Evolutionary conservation across 1,284 basidiomycete species (phyloP).

Genomic region (Tetrapyrgos nigripes): DNA sequence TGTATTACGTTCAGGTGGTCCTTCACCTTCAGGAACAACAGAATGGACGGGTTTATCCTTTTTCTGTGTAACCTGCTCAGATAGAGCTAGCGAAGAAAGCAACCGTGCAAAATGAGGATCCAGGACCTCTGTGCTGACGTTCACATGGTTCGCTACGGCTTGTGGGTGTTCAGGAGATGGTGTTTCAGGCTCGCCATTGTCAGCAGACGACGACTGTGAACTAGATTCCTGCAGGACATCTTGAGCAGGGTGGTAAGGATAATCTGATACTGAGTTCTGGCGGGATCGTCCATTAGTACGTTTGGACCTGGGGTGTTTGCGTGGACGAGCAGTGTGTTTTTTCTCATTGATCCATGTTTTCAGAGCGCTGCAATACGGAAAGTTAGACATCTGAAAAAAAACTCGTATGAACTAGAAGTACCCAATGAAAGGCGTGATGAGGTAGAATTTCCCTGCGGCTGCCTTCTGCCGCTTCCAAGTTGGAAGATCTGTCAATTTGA

Average conservation of each 20-base stretch:
- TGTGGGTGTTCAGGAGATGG: constrained; percentile 64
- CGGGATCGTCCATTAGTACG: constrained; percentile 20
- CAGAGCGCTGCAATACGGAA: constrained; percentile 52
- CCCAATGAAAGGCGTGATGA: constrained; percentile 95
- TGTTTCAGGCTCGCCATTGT: constrained; percentile 66
- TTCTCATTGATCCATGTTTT: constrained; percentile 68
- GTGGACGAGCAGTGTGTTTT: constrained; percentile 47
- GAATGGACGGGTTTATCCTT: constrained; percentile 4
- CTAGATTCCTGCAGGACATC: constrained; percentile 61
- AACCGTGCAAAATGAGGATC: constrained; percentile 78
- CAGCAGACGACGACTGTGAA: constrained; percentile 68
- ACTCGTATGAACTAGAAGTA: constrained; percentile 37
- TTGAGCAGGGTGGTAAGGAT: constrained; percentile 26
- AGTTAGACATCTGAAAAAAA: constrained; percentile 20
- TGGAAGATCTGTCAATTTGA: constrained; percentile 87
- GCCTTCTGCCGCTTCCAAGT: constrained; percentile 89
- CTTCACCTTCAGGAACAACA: constrained; percentile 10
- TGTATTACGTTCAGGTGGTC: constrained; percentile 23
- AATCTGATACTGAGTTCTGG: constrained; percentile 24
- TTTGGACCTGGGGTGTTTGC: constrained; percentile 37
- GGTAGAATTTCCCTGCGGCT: constrained; percentile 86
- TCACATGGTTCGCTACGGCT: constrained; percentile 26
- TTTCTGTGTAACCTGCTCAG: constrained; percentile 47
- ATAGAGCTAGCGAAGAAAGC: constrained; percentile 65
- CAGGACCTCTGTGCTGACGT: constrained; percentile 33